These are phyloP conservation scores for Zygotorulaspora chibaensis DNA, from an alignment of 805 yeast genomes.

Conservation along the genomic window DNA sequence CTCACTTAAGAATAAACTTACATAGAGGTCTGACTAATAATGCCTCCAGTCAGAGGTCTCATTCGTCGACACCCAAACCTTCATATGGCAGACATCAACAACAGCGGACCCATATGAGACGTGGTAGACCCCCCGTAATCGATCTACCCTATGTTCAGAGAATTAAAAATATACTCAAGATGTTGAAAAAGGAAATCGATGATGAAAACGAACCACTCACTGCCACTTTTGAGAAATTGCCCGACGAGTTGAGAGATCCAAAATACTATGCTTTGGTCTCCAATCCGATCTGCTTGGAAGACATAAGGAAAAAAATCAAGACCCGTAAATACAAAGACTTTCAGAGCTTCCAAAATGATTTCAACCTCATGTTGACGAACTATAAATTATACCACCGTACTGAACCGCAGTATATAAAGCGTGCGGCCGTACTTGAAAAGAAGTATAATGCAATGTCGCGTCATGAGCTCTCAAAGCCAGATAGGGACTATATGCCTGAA, in stretches of 20 bases:
- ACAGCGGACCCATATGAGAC: slow-evolving; percentile 30
- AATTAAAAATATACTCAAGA: slow-evolving; percentile 80
- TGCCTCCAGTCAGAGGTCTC: slow-evolving; percentile 15
- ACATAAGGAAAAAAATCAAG: slow-evolving; percentile 77
- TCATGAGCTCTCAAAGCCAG: slow-evolving; percentile 76
- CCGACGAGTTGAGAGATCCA: slow-evolving; percentile 52
- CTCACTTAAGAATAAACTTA: slow-evolving; percentile 10
- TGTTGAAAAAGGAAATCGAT: slow-evolving; percentile 67
- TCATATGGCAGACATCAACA: slow-evolving; percentile 20
- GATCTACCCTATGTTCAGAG: slow-evolving; percentile 68
- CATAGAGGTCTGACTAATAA: slow-evolving; percentile 12
- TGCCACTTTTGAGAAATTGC: slow-evolving; percentile 74
- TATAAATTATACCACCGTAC: slow-evolving; percentile 62
- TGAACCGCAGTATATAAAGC: slow-evolving; percentile 53
- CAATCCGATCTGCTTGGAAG: slow-evolving; percentile 64
- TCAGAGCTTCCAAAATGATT: slow-evolving; percentile 71
- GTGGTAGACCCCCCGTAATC: slow-evolving; percentile 36
- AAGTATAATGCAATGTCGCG: slow-evolving; percentile 55
- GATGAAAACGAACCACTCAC: slow-evolving; percentile 48
- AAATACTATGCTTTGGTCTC: slow-evolving; percentile 46
- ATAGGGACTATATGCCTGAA: slow-evolving; percentile 60
- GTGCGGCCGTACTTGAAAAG: slow-evolving; percentile 59
- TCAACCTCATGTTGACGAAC: slow-evolving; percentile 68
- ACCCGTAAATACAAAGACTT: slow-evolving; percentile 76
- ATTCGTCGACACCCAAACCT: slow-evolving; percentile 27